These are phyloP conservation scores for Chloranthus sessilifolius DNA, from an alignment of 164 flowering plant species.

Conservation along the genomic window DNA sequence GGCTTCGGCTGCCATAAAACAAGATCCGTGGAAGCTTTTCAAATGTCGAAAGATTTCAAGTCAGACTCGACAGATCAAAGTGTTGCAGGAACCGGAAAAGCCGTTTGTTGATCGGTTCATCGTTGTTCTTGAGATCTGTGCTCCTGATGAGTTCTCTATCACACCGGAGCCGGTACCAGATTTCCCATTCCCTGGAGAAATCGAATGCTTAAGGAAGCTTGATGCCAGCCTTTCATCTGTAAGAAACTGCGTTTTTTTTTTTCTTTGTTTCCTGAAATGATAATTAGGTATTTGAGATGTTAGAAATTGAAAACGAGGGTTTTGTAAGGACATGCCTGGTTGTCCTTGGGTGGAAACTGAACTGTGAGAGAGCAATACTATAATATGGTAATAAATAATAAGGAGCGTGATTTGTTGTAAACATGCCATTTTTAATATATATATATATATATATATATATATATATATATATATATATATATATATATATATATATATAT, in stretches of 20 bases:
- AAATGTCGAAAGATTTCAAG: conserved; percentile 49
- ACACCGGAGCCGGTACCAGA: conserved; percentile 43
- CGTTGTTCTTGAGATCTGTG: conserved; percentile 70
- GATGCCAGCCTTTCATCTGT: conserved; percentile 47
- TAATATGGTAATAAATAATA: too few relatives aligned
- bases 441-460: too few relatives aligned
- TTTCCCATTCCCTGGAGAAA: conserved; percentile 52
- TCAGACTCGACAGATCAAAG: too few relatives aligned
- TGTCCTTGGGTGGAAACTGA: too few relatives aligned
- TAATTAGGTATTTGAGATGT: neutral
- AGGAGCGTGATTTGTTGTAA: too few relatives aligned
- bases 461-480: too few relatives aligned
- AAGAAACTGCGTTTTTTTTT: conserved; percentile 11
- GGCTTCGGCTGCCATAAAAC: conserved; percentile 14
- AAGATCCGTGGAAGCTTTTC: conserved; percentile 42
- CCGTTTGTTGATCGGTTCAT: conserved; percentile 23
- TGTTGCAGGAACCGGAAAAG: neutral
- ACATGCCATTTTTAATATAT: too few relatives aligned
- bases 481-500: too few relatives aligned
- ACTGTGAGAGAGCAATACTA: too few relatives aligned
- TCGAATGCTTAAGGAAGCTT: conserved; percentile 45
- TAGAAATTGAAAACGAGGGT: neutral
- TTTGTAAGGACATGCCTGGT: too few relatives aligned
- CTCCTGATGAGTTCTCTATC: conserved; percentile 72
- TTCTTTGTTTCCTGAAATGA: neutral